phyloP scores from a whole-genome alignment of 1,284 basidiomycete species.

The Cryptococcus deneoformans region DNA sequence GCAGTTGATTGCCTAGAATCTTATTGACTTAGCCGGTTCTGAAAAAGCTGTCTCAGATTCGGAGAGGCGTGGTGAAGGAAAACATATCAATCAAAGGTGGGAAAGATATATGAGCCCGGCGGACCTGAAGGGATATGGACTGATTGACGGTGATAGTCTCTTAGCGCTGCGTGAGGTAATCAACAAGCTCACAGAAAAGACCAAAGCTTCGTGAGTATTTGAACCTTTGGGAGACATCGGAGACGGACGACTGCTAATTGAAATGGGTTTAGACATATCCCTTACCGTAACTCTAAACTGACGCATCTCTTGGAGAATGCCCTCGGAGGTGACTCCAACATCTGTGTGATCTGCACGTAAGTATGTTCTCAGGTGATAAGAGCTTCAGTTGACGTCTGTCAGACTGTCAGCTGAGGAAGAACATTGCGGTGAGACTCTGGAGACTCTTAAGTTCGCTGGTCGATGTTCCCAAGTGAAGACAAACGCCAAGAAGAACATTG shows the following conservation, averaged over 20 bases:
- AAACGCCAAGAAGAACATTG: slow-evolving; percentile 55
- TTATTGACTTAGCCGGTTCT: slow-evolving; percentile 58
- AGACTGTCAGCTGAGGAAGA: slow-evolving; percentile 48
- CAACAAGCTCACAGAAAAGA: slow-evolving; percentile 55
- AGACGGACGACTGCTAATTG: background rate
- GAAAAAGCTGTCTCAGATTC: slow-evolving; percentile 56
- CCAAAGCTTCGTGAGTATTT: slow-evolving; percentile 24
- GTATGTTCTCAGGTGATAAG: background rate
- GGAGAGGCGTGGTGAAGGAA: slow-evolving; percentile 56
- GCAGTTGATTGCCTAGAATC: slow-evolving; percentile 43
- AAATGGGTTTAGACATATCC: slow-evolving; percentile 49
- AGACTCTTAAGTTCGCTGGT: slow-evolving; percentile 58
- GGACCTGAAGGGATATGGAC: too few relatives aligned
- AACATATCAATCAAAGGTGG: slow-evolving; percentile 57
- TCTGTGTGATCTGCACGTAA: slow-evolving; percentile 57
- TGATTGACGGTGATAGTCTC: slow-evolving; percentile 35
- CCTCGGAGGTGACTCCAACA: slow-evolving; percentile 56
- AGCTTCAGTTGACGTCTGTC: background rate
- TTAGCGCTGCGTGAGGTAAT: slow-evolving; percentile 57
- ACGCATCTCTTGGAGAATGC: slow-evolving; percentile 57
- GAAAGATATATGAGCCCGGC: background rate
- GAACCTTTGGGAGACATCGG: background rate
- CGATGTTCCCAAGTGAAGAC: slow-evolving; percentile 58
- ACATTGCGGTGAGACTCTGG: slow-evolving; percentile 56
- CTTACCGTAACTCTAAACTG: slow-evolving; percentile 57